Evolutionary conservation across 2,329 filamentous ascomycete genomes (phyloP), one percentile per base, ranked within the genome.

Genomic region (Botryotinia narcissicola): DNA sequence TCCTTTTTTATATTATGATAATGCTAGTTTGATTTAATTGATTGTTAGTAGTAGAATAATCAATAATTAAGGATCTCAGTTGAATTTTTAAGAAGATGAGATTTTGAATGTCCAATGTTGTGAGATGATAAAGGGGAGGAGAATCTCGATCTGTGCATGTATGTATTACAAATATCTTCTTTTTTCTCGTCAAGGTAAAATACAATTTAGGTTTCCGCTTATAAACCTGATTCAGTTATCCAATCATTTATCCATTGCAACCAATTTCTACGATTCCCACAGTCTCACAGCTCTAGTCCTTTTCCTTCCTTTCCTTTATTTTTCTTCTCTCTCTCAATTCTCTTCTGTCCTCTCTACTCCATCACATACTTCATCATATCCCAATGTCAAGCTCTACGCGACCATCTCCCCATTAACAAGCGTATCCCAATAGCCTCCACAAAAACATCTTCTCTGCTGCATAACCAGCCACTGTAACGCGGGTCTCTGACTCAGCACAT

Each of bases 371-470:
- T 35, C n/a, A 16, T 25, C 51, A 35, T 2, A 8, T 6, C 35
- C 18, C n/a, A 62, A 42, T 29, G 29, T 22, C 44, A 22, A 57
- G 48, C 44, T 25, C 32, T 61, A 81, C 76, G 78, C 76, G 69
- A 76, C 67, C 54, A 71, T 77, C 66, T 79, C 75, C n/a, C 79
- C 79, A 46, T 73, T 64, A n/a, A 72, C 61, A 68, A 81, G 70
- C 57, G 77, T 80, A 78, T 79, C 73, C 79, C 80, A 82, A 75
- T 79, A 79, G 29, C 80, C 80, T 63, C 78, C 76, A 73, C 80
- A 82, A 70, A 79, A 81, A 61, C 80, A 82, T 12, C 80, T 73
- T 54, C 80, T 74, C 71, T 81, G 79, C 75, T 82, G 80, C 79
- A 81, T 80, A 64, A 79, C 75, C 73, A 82, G 59, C 80, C 79